These are phyloP conservation scores for Diutina siamensis DNA, from an alignment of 1,139 yeast species.

Conservation along the genomic window DNA sequence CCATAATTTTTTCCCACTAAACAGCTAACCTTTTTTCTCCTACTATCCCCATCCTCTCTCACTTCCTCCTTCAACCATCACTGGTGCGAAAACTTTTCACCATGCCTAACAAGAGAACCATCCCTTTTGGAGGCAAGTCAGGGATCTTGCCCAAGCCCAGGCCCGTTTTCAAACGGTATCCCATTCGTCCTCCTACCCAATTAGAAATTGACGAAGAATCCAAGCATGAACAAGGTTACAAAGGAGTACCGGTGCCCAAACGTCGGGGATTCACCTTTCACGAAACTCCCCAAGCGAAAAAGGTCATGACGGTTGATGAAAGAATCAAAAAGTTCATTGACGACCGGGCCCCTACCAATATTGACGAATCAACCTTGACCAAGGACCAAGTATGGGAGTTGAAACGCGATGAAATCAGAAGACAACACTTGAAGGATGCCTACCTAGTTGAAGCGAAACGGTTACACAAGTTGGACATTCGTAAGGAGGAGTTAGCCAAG, in stretches of 20 bases:
- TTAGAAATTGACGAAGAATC: slow-evolving; percentile 28
- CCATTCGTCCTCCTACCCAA: slow-evolving; percentile 41
- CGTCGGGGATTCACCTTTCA: slow-evolving; percentile 35
- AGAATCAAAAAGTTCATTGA: slow-evolving; percentile 44
- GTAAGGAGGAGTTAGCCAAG: background rate
- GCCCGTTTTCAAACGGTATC: slow-evolving; percentile 50
- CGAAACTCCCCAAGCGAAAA: slow-evolving; percentile 35
- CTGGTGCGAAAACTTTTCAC: background rate
- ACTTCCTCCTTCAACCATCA: too few relatives aligned
- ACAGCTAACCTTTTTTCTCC: too few relatives aligned
- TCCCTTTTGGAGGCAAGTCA: slow-evolving; percentile 55
- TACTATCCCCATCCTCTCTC: too few relatives aligned
- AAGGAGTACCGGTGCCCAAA: slow-evolving; percentile 61
- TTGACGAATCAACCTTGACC: slow-evolving; percentile 24
- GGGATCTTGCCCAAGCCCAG: slow-evolving; percentile 77
- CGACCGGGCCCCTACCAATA: slow-evolving; percentile 21
- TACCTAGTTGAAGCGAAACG: slow-evolving; percentile 23
- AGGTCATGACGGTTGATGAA: slow-evolving; percentile 46
- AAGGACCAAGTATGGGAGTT: slow-evolving; percentile 42
- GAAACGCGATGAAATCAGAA: slow-evolving; percentile 57
- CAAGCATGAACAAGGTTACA: slow-evolving; percentile 52
- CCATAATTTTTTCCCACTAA: too few relatives aligned
- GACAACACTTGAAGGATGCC: slow-evolving; percentile 58
- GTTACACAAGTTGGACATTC: slow-evolving; percentile 7
- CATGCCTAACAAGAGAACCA: slow-evolving; percentile 36